Conservation (phyloP, 2,329 filamentous ascomycete species). For the Aureobasidium sp. region DNA sequence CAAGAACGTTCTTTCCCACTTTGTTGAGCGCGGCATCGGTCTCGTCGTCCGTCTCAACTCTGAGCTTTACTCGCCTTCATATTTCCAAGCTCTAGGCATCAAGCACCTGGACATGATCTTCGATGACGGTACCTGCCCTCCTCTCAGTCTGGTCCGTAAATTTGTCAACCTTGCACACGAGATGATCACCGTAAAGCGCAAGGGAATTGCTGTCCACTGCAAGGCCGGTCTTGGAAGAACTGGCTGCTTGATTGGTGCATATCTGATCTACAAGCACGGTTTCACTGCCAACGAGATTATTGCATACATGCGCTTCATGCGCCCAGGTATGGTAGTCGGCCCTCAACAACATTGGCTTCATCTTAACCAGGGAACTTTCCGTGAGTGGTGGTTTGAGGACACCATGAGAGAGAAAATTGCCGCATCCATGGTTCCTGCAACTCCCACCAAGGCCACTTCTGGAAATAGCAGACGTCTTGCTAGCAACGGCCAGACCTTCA, state of each 20-base stretch:
- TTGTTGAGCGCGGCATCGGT: constrained; percentile 79
- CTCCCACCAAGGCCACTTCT: constrained; percentile 45
- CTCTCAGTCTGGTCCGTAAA: constrained; percentile 79
- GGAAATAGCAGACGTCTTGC: constrained; percentile 41
- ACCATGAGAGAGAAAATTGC: constrained; percentile 75
- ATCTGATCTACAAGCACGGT: constrained; percentile 92
- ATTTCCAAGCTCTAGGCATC: constrained; percentile 91
- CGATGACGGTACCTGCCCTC: constrained; percentile 93
- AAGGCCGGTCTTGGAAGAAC: constrained; percentile 95
- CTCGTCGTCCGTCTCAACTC: constrained; percentile 94
- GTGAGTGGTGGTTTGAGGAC: constrained; percentile 92
- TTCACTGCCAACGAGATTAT: constrained; percentile 98
- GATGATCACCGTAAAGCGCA: constrained; percentile 84
- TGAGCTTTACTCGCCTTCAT: constrained; percentile 91
- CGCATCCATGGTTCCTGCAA: constrained; percentile 47
- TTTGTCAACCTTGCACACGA: constrained; percentile 94
- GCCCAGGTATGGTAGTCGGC: constrained; percentile 96
- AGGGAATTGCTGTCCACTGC: constrained; percentile 95
- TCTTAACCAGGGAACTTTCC: constrained; percentile 90
- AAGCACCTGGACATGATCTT: constrained; percentile 99
- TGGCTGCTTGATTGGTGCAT: constrained; percentile 92
- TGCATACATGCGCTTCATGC: constrained; percentile 96
- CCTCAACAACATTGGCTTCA: constrained; percentile 99
- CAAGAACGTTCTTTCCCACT: constrained; percentile 92
- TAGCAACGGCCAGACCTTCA: constrained; percentile 66